phyloP scores from a whole-genome alignment of 1,139 yeast genomes.

The Candida frijolesensis region DNA sequence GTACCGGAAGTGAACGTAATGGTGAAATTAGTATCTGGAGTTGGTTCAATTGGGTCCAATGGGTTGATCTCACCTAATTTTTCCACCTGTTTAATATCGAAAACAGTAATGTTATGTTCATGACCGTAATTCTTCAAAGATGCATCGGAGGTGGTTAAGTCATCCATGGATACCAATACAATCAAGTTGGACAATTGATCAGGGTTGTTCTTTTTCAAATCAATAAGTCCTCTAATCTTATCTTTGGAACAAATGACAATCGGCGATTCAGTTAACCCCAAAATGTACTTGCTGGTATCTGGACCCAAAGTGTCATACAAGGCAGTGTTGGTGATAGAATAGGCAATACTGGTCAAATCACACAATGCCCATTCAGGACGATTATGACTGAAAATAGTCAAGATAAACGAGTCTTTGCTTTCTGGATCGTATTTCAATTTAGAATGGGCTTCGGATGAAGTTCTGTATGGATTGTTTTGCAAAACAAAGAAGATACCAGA shows the following conservation, averaged over 20 bases:
- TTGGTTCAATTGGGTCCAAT: slow-evolving; percentile 50
- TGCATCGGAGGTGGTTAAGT: slow-evolving; percentile 29
- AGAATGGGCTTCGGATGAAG: slow-evolving; percentile 28
- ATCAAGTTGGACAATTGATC: slow-evolving; percentile 31
- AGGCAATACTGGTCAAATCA: slow-evolving; percentile 40
- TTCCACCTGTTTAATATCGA: slow-evolving; percentile 47
- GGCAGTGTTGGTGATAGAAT: slow-evolving; percentile 41
- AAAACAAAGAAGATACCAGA: slow-evolving; percentile 64
- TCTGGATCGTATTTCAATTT: slow-evolving; percentile 25
- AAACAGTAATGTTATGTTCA: slow-evolving; percentile 31
- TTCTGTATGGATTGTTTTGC: slow-evolving; percentile 41
- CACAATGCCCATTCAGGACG: slow-evolving; percentile 42
- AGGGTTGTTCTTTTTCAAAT: slow-evolving; percentile 28
- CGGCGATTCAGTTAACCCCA: slow-evolving; percentile 38
- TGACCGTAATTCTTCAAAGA: slow-evolving; percentile 24
- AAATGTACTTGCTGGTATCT: slow-evolving; percentile 36
- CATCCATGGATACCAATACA: slow-evolving; percentile 43
- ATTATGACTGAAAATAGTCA: slow-evolving; percentile 39
- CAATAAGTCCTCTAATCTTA: slow-evolving; percentile 29
- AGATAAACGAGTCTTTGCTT: slow-evolving; percentile 32
- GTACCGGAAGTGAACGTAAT: slow-evolving; percentile 81
- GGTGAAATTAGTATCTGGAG: slow-evolving; percentile 57
- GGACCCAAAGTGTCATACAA: slow-evolving; percentile 45
- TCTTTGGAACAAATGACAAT: slow-evolving; percentile 37
- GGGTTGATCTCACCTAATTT: slow-evolving; percentile 54